phyloP scores from a whole-genome alignment of 805 yeast species.

The Myxozyma neglecta region DNA sequence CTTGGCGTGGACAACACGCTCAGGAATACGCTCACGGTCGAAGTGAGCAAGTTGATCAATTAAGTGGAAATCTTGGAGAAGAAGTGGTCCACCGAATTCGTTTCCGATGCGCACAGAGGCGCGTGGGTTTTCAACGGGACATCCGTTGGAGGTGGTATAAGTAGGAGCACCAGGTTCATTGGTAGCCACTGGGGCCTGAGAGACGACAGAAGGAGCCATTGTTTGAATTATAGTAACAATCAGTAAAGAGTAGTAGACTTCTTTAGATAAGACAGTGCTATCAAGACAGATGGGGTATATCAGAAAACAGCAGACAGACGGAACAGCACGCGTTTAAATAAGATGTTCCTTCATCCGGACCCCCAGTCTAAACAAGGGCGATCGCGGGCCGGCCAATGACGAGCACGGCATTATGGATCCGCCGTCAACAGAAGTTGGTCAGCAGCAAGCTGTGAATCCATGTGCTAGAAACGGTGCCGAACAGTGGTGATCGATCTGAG shows the following conservation, averaged over 20 bases:
- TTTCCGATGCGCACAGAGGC: constrained; percentile 56
- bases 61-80: constrained; percentile 59
- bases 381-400: no score
- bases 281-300: no score
- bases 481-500: no score
- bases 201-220: constrained; percentile 23
- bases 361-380: no score
- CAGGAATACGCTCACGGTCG: constrained; percentile 65
- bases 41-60: constrained; percentile 59
- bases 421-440: no score
- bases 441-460: no score
- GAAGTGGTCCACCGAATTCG: constrained; percentile 49
- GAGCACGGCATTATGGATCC: no score
- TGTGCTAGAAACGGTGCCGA: no score
- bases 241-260: neutral
- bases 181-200: constrained; percentile 8
- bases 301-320: neutral
- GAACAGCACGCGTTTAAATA: neutral
- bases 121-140: constrained; percentile 56
- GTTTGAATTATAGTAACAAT: neutral
- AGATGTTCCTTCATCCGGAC: no score
- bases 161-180: constrained; percentile 19
- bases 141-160: constrained; percentile 56
- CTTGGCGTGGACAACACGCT: constrained; percentile 67
- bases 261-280: no score